A percentile compares a stretch with the other conserved stretches of the same genome.
These are phyloP conservation scores for Nadsonia fulvescens DNA, from an alignment of 805 yeast genomes.

Conservation along the genomic window DNA sequence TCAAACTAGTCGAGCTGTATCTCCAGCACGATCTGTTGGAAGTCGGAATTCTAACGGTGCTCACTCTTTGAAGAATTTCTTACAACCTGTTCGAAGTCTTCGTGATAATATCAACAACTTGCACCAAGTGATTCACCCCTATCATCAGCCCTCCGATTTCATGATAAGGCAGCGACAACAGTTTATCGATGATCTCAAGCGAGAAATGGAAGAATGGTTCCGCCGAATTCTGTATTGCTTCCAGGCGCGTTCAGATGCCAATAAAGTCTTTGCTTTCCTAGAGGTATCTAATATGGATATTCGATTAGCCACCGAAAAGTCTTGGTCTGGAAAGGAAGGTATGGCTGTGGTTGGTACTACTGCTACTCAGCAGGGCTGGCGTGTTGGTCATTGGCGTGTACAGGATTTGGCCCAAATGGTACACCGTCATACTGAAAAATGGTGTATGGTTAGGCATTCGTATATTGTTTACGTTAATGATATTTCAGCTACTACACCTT, in stretches of 20 bases:
- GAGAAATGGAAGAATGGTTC: conserved; percentile 45
- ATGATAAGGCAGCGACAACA: background rate
- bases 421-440: conserved; percentile 74
- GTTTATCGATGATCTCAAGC: conserved; percentile 7
- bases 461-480: conserved; percentile 76
- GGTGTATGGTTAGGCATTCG: conserved; percentile 78
- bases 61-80: too few relatives aligned
- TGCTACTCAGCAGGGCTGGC: conserved; percentile 86
- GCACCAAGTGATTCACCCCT: too few relatives aligned
- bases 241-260: conserved; percentile 63
- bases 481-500: conserved; percentile 68
- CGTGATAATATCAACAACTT: too few relatives aligned
- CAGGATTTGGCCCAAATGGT: conserved; percentile 76
- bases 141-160: too few relatives aligned
- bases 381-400: conserved; percentile 73
- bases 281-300: conserved; percentile 83
- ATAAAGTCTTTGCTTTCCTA: conserved; percentile 66
- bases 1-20: too few relatives aligned
- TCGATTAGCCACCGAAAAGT: conserved; percentile 62
- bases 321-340: conserved; percentile 81
- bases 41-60: too few relatives aligned
- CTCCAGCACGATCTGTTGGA: too few relatives aligned
- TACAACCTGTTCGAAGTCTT: too few relatives aligned
- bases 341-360: conserved; percentile 60
- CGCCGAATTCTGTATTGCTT: conserved; percentile 39